Evolutionary conservation across 257 asterid genomes (phyloP), one percentile per base, ranked within the genome.

Genomic region (Ilex asprella): DNA sequence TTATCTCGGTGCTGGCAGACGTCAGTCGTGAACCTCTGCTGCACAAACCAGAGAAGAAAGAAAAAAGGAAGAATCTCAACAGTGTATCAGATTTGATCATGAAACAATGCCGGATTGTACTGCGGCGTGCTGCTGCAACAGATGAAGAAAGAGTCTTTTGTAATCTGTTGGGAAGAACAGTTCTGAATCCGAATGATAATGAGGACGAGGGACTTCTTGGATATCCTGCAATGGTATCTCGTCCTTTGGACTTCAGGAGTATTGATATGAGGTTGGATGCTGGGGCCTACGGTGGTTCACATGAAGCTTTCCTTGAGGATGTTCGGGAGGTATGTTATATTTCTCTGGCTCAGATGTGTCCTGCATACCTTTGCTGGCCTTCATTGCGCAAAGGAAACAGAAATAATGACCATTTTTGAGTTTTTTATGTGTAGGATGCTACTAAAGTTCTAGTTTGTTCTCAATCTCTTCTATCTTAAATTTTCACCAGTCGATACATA

Each of bases 181-280:
- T 66, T 63, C 73, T 87, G 79, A 84, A 69, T 46, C 84, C 91
- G 51, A 86, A 78, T 73, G 97, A 87, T 58, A 78, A 75, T 64
- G 97, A 89, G 44, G 91, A 86, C 31, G 87, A 87, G 65, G 97
- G 95, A 41, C 72, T 87, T 76, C 88, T 93, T 68, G 99, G 99
- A 16, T 81, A 75, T 79, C 95, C 97, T 39, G 86, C 90, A 61
- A 82, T 87, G 94, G 96, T 93, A 31, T 82, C 99, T 73, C 92
- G 97, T 14, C 96, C 99, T 56, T 65, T 87, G 60, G 96, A 89
- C 76, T 93, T 93, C 65, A 86, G 99, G 78, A 85, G 90, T 31
- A 87, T 93, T 73, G 99, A 93, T 76, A 74, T 84, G 70, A 89
- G 91, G 75, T 74, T 93, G 95, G 91, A 88, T 64, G 90, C 88